Base-by-base conservation (phyloP, 169 alveolate genomes). In the Eimeria acervulina region DNA sequence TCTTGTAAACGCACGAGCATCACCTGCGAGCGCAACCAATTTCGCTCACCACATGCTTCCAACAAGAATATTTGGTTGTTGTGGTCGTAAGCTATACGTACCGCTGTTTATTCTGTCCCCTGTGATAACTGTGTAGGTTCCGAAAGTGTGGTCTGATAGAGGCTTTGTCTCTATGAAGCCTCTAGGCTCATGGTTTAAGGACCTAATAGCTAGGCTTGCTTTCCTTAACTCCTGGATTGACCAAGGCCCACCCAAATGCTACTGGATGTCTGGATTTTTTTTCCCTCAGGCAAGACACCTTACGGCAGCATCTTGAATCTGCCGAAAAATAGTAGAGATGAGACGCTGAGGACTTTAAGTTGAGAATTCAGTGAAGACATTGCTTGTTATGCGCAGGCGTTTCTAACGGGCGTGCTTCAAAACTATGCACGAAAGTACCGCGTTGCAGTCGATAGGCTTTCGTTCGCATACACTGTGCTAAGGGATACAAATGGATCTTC, bases 101-200 rank as follows among this genome's bases (percentile, higher is more conserved):
- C 0, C 3, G 44, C 78, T 1, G 28, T 38, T 40, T 26, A 7
- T 19, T 26, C 59, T 38, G 85, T 28, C 88, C 36, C 52, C 33
- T 33, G 33, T 87, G 83, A 83, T 12, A 33, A 38, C 47, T 23
- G 31, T 38, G 31, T 95, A 94, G 97, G 99, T 98, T 2, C 99
- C 99, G 21, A 95, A 94, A 59, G 94, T 95, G 70, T 98, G 99
- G 99, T 98, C 98, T 76, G 98, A 98, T 66, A 97, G 97, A 13
- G 99, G 99, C 68, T 98, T 98, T 92, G 99, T 99, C 0, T 97
- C 99, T 28, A 96, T 98, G 97, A 99, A 98, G 97, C 99, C 99
- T 2, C 97, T 98, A 26, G 97, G 98, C 55, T 96, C 98, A 76
- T 99, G 98, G 97, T 97, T 98, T 5, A 93, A 95, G 88, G 99